phyloP scores from a whole-genome alignment of 257 asterid species.

The Penstemon davidsonii region DNA sequence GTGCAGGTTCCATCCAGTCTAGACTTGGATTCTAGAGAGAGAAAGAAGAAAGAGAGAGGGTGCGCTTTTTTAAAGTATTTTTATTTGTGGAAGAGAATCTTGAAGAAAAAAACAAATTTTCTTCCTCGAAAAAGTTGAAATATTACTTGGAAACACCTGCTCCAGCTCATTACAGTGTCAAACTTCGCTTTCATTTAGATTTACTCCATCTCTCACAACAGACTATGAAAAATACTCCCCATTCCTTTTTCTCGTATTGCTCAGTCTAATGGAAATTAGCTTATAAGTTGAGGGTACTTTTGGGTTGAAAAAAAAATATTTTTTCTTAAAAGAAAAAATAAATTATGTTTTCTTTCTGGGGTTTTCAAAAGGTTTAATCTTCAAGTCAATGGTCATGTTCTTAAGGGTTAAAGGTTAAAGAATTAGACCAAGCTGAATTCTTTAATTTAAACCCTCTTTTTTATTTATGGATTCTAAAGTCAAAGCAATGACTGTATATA shows the following conservation, averaged over 20 bases:
- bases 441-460: constrained; percentile 3
- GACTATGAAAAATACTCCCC: not conserved
- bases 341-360: constrained; percentile 10
- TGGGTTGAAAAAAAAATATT: not conserved
- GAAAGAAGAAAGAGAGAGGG: too few species aligned
- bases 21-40: too few species aligned
- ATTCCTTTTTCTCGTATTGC: constrained; percentile 1
- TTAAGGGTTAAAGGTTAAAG: not conserved
- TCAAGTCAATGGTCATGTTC: not conserved
- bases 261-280: not conserved
- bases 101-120: not conserved
- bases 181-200: not conserved
- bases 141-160: constrained; percentile 9
- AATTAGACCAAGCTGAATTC: constrained; percentile 3
- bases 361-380: constrained; percentile 1
- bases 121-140: not conserved
- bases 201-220: not conserved
- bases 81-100: not conserved
- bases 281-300: not conserved
- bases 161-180: constrained; percentile 23
- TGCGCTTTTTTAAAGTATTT: too few species aligned
- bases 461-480: not conserved
- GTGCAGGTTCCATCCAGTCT: not conserved
- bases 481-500: too few species aligned
- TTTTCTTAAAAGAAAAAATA: constrained; percentile 13